Conservation (phyloP, 371 early-diverging fungal genomes). For the Rhizopus sp. region DNA sequence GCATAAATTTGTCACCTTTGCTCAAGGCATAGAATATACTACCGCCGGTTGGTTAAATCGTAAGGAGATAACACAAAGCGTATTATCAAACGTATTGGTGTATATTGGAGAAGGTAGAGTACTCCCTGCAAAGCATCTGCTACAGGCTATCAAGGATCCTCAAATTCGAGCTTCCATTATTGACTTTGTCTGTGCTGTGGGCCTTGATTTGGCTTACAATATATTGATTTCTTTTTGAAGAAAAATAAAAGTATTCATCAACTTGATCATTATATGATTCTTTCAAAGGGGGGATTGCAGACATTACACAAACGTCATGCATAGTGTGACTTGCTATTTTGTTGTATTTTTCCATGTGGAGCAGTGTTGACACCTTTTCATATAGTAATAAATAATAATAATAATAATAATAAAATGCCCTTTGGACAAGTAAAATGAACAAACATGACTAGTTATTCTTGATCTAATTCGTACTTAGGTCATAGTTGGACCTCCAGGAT, state of each 20-base stretch:
- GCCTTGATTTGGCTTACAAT: conserved; percentile 18
- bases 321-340: no score
- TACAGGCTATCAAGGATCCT: neutral
- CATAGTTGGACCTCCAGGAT: conserved; percentile 97
- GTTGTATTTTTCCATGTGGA: no score
- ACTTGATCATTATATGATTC: no score
- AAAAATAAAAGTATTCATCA: neutral
- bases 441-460: neutral
- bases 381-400: no score
- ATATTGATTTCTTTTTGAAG: conserved; percentile 11
- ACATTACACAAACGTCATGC: no score
- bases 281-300: no score
- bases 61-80: neutral
- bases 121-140: neutral
- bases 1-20: conserved; percentile 19
- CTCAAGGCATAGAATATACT: neutral
- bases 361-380: no score
- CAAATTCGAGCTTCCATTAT: conserved; percentile 4
- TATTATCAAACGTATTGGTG: neutral
- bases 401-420: conserved; percentile 27
- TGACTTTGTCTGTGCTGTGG: conserved; percentile 27
- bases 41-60: conserved; percentile 14
- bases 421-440: conserved; percentile 44
- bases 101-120: neutral
- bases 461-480: conserved; percentile 50